Base-by-base conservation (phyloP, 768 basidiomycete genomes). In the Tubosaeta sp. region DNA sequence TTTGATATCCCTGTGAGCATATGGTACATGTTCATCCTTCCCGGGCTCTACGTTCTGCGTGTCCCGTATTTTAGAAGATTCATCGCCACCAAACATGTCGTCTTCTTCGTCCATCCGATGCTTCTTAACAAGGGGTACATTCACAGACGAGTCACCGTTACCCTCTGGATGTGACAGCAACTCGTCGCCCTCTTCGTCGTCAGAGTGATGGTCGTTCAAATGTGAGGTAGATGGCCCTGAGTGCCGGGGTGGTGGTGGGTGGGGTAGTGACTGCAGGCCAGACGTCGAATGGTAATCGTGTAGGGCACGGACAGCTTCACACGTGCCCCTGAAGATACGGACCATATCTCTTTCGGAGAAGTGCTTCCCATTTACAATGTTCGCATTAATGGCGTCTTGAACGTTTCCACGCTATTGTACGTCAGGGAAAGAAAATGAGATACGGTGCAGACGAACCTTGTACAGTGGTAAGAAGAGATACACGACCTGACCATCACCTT, bases 1-100 rank as follows among this genome's bases (percentile, higher is more conserved):
- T 72, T 99, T 99, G 60, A 98, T 74, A 71, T 99, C 96, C 49
- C 96, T 77, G 69, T 99, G 96, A 1, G 95, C 95, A 67, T 94
- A 99, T 1, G 96, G 94, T 8, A 92, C 79, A 25, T 86, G 67
- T 57, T 86, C 84, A 2, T 60, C 60, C 54, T 74, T 68, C 3
- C 75, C 76, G 4, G 72, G 59, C 11, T 58, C 66, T 18, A 60
- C 71, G 44, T 71, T 74, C 40, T 68, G 73, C 19, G 73, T 62
- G 29, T 71, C 67, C 39, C 77, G 75, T 34, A 69, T 62, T 43
- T 70, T 68, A 18, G 74, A 73, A 24, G 91, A 90, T 51, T 90
- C 86, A 52, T 92, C 90, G 51, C 90, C 86, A 52, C 92, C 90
- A 2, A 90, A 94, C 8, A 82, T 76, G 34, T 86, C 83, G 0